Evolutionary conservation across 2,329 filamentous ascomycete species (phyloP), one percentile per base, ranked within the genome.

Genomic region (Aspergillus phoenicis): DNA sequence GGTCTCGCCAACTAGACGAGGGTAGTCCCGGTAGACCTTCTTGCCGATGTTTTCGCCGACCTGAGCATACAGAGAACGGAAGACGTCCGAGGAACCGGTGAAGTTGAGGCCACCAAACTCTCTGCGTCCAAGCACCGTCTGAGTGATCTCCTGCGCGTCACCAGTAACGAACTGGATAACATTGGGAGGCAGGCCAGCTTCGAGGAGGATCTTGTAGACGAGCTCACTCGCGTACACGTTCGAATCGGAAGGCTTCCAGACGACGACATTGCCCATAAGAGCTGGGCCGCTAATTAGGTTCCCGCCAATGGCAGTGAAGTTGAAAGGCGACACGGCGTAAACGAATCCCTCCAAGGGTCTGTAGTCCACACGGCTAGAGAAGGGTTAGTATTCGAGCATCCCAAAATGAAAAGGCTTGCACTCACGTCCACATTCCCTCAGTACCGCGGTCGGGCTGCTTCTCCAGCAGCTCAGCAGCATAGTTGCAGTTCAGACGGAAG

Each of bases 81-180:
- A 97, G 33, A 97, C 91, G 52, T 88, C 88, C 0, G 93, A 97
- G 77, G 90, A 94, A 60, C 93, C 93, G 0, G 92, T 97, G 82
- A 92, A 97, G 81, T 97, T 92, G 38, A 97, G 85, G 5, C 90
- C 89, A 4, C 92, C 89, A 70, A 97, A 94, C 65, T 96, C 83
- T 66, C 82, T 86, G 81, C 95, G 91, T 39, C 83, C 83, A 48
- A 97, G 84, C 3, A 90, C 90, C 24, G 85, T 83, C 72, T 89
- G 86, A 56, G 92, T 97, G 62, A 97, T 86, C 74, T 91, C 87
- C 58, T 89, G 89, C 0, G 94, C 90, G 73, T 96, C 89, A 58
- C 93, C 94, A 1, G 93, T 93, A 5, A 97, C 86, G 74, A 97
- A 97, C 77, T 97, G 94, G 63, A 98, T 90, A 45, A 97, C 94